Conservation (phyloP, 306 rosid genomes). For the Acacia acuminata region DNA sequence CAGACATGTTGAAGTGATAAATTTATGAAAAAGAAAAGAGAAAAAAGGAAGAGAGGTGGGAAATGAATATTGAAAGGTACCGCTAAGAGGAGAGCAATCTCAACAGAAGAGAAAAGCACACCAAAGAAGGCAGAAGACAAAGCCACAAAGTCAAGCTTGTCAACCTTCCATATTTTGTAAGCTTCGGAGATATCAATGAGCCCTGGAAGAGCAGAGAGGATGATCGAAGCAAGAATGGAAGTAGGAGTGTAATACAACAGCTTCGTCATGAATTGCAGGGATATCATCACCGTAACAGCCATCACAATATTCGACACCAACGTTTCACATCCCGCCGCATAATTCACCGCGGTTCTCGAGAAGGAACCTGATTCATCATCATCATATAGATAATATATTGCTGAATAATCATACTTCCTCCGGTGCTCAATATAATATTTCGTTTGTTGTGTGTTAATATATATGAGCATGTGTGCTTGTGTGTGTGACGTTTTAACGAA, state of each 20-base stretch:
- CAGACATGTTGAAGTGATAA: not conserved
- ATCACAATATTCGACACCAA: constrained; percentile 73
- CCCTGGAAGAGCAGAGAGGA: constrained; percentile 85
- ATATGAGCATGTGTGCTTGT: not conserved
- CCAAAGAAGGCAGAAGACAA: constrained; percentile 75
- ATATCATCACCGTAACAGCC: constrained; percentile 65
- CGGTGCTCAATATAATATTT: too few relatives aligned
- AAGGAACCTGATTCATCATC: constrained; percentile 60
- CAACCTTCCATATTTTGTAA: constrained; percentile 73
- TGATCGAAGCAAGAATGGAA: constrained; percentile 74
- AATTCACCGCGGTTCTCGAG: constrained; percentile 78
- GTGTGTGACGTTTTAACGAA: not conserved
- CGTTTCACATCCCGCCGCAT: constrained; percentile 77
- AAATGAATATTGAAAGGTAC: constrained; percentile 30
- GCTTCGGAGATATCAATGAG: constrained; percentile 60
- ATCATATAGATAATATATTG: not conserved
- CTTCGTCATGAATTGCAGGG: constrained; percentile 61
- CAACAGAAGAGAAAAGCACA: constrained; percentile 70
- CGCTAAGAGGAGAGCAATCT: constrained; percentile 72
- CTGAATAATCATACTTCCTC: too few relatives aligned
- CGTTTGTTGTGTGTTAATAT: not conserved
- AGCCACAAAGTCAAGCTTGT: constrained; percentile 76
- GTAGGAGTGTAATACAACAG: constrained; percentile 77
- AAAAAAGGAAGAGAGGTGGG: not conserved
- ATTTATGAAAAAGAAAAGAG: not conserved